Conservation (phyloP, 768 basidiomycete genomes). For the Boletus rubescentipes region DNA sequence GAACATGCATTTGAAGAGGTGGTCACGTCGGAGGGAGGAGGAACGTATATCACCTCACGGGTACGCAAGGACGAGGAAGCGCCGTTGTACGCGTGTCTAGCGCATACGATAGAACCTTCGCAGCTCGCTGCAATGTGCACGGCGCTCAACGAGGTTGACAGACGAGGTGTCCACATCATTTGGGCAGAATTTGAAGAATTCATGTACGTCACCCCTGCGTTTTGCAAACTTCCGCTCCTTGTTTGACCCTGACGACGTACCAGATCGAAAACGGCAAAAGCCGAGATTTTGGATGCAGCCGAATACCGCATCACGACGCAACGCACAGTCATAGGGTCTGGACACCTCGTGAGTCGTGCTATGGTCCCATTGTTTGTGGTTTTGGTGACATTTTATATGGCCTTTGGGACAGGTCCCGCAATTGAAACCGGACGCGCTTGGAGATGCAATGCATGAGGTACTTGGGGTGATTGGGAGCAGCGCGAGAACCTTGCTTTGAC, state of each 20-base stretch:
- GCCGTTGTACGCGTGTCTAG: conserved; percentile 20
- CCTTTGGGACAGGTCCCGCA: conserved; percentile 24
- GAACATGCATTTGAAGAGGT: conserved; percentile 28
- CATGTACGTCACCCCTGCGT: conserved; percentile 16
- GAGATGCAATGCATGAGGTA: conserved; percentile 26
- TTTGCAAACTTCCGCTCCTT: not conserved
- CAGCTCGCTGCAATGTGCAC: conserved; percentile 22
- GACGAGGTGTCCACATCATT: conserved; percentile 25
- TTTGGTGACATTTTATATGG: not conserved
- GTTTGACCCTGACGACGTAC: not conserved
- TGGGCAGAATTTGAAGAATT: conserved; percentile 34
- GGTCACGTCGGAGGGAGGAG: conserved; percentile 2
- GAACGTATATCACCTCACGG: conserved; percentile 17
- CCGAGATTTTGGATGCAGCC: conserved; percentile 30
- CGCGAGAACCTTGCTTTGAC: conserved; percentile 17
- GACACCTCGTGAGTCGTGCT: conserved; percentile 27
- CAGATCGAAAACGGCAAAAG: conserved; percentile 28
- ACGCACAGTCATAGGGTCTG: conserved; percentile 26
- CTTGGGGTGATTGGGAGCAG: conserved; percentile 13
- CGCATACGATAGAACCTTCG: conserved; percentile 26
- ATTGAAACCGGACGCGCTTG: conserved; percentile 29
- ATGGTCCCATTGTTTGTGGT: not conserved
- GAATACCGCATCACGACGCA: conserved; percentile 19
- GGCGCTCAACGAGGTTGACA: conserved; percentile 7
- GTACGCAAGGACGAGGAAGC: conserved; percentile 33